Evolutionary conservation across 2,329 filamentous ascomycete genomes (phyloP).

Genomic region (Venturia asperata): DNA sequence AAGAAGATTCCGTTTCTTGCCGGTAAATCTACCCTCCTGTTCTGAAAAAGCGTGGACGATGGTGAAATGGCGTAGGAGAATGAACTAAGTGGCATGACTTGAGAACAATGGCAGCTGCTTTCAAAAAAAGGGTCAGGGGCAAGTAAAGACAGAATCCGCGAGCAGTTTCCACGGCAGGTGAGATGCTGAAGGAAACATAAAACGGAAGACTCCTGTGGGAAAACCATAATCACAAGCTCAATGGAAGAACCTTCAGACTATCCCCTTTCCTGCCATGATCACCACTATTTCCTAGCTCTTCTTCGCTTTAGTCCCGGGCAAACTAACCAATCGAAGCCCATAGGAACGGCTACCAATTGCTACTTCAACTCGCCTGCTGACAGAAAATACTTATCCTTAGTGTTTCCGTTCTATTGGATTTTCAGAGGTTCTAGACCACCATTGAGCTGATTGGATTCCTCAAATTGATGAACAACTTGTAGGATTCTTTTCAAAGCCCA

Average conservation of each 20-base stretch:
- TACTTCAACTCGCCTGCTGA: too few relatives aligned
- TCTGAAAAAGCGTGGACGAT: neutral
- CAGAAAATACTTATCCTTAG: neutral
- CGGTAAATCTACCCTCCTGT: neutral
- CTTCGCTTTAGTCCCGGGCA: neutral
- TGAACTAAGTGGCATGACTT: neutral
- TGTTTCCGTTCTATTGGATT: neutral
- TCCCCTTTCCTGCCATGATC: neutral
- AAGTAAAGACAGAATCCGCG: neutral
- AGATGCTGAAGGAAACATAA: neutral
- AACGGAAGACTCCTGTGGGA: neutral
- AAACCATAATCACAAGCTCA: neutral
- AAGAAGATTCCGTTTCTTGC: neutral
- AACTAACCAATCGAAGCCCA: neutral
- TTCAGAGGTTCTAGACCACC: neutral
- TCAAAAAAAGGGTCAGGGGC: neutral
- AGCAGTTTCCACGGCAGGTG: neutral
- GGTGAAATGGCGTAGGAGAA: neutral
- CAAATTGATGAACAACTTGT: neutral
- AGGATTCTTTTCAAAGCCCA: neutral
- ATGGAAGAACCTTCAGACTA: neutral
- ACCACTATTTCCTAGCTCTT: constrained; percentile 6
- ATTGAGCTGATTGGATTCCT: neutral
- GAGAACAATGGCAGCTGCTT: neutral
- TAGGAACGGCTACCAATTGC: neutral